Base-by-base conservation (phyloP, 768 basidiomycete species). In the Coprinopsis strossmayeri region DNA sequence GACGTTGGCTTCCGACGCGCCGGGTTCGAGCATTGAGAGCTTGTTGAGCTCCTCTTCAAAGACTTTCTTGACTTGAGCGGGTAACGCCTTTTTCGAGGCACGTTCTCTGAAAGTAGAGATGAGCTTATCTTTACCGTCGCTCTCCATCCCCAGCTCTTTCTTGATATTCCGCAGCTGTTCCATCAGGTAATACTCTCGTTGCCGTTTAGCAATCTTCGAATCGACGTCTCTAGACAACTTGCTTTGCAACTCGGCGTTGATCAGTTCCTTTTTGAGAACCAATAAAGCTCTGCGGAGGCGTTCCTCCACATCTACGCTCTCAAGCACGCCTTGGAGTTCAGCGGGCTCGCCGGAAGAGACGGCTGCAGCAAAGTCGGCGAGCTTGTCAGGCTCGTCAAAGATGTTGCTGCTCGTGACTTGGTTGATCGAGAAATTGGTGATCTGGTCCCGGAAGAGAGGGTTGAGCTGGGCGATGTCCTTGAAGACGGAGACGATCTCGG, bases 401-500 rank as follows among this genome's bases (percentile, higher is more conserved):
- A 96, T 88, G 66, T 92, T 96, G 17, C 42, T 34, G 7, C 87
- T 78, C 1, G 92, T 87, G 48, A 91, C 81, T 62, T 95, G 91
- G 62, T 87, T 87, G 66, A 95, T 92, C 13, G 88, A 88, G 65
- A 96, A 96, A 63, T 91, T 92, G 53, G 93, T 92, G 56, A 97
- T 95, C 62, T 97, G 94, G 70, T 97, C 95, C 35, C 94, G 87
- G 84, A 98, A 97, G 55, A 97, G 81, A 1, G 93, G 93, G 65
- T 96, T 95, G 35, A 97, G 78, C 63, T 94, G 91, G 0, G 94
- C 94, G 51, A 98, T 96, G 61, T 97, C 94, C 72, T 98, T 98
- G 80, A 98, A 97, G 32, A 94, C 91, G 38, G 88, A 86, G 55
- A 98, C 87, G 51, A 98, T 91, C 67, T 98, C 95, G 35, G 86